A percentile compares a stretch with the other conserved stretches of the same genome.
Evolutionary conservation across 75 land plant genomes (phyloP).

Genomic region (Picea glauca): DNA sequence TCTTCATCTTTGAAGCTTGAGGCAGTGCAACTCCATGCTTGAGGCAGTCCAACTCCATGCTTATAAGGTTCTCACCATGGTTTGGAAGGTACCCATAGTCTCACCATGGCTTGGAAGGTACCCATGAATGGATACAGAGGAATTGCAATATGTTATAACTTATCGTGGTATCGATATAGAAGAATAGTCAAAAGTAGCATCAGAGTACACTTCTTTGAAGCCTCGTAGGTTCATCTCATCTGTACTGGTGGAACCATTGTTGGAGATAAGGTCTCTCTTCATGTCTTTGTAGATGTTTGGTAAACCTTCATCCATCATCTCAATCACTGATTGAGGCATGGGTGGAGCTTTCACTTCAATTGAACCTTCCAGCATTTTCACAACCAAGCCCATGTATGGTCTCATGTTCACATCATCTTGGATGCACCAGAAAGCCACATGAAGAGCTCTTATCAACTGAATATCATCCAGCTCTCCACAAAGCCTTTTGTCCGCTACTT

Average conservation of each 20-base stretch:
- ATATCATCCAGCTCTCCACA: constrained; percentile 32
- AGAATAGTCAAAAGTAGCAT: constrained; percentile 9
- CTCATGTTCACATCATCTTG: constrained; percentile 60
- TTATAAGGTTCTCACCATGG: too few species aligned
- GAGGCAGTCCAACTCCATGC: too few species aligned
- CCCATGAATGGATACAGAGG: too few species aligned
- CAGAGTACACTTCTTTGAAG: neutral
- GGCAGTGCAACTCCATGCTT: too few species aligned
- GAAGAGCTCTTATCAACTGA: constrained; percentile 38
- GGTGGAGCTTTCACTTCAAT: constrained; percentile 35
- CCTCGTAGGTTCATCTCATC: neutral
- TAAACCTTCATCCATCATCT: constrained; percentile 11
- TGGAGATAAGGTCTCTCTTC: constrained; percentile 5
- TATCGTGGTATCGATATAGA: constrained; percentile 6
- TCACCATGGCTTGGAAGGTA: too few species aligned
- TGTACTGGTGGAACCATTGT: constrained; percentile 2
- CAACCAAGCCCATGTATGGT: constrained; percentile 62
- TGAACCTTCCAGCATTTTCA: constrained; percentile 67
- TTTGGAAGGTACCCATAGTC: too few species aligned
- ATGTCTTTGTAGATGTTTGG: constrained; percentile 3
- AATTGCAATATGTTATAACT: neutral
- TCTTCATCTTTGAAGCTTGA: too few species aligned
- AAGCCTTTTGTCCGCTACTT: constrained; percentile 38
- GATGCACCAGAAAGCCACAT: constrained; percentile 72
- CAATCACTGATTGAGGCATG: constrained; percentile 11